phyloP scores from a whole-genome alignment of 2,329 filamentous ascomycete species.

The Paraconiothyrium sp. region DNA sequence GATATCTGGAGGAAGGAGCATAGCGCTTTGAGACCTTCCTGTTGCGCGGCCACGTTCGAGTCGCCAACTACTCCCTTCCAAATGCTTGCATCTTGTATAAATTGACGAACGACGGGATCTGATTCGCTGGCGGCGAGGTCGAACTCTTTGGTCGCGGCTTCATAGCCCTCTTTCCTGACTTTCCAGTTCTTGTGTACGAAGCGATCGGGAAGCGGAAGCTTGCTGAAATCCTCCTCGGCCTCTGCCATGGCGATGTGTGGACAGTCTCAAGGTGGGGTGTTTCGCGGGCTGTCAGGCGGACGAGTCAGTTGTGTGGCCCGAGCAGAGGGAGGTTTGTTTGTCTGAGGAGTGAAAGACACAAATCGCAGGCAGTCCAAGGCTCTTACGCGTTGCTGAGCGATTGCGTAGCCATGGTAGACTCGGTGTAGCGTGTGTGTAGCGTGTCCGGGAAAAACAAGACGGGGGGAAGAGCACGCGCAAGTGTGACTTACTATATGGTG shows the following conservation, averaged over 20 bases:
- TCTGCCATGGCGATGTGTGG: conserved; percentile 72
- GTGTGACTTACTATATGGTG: conserved; percentile 5
- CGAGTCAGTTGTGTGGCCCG: background rate
- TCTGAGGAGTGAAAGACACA: background rate
- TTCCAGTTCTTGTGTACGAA: conserved; percentile 97
- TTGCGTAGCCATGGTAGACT: background rate
- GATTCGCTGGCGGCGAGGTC: conserved; percentile 84
- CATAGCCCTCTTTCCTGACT: conserved; percentile 92
- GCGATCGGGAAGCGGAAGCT: conserved; percentile 79
- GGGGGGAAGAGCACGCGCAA: conserved; percentile 1
- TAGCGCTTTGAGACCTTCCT: conserved; percentile 87
- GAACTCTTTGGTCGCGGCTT: conserved; percentile 89
- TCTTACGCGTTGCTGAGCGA: background rate
- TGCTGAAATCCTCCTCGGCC: conserved; percentile 80
- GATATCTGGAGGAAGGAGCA: conserved; percentile 94
- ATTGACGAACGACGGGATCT: conserved; percentile 86
- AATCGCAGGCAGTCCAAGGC: background rate
- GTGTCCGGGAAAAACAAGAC: conserved; percentile 7
- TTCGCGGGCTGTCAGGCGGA: conserved; percentile 6
- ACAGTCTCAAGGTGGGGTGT: conserved; percentile 19
- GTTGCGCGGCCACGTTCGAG: conserved; percentile 95
- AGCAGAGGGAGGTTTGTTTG: background rate
- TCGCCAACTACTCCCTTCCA: conserved; percentile 95
- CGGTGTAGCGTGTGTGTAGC: conserved; percentile 3
- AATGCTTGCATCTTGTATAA: conserved; percentile 81